Conservation (phyloP, 2,329 filamentous ascomycete species). For the Colletotrichum aenigma region DNA sequence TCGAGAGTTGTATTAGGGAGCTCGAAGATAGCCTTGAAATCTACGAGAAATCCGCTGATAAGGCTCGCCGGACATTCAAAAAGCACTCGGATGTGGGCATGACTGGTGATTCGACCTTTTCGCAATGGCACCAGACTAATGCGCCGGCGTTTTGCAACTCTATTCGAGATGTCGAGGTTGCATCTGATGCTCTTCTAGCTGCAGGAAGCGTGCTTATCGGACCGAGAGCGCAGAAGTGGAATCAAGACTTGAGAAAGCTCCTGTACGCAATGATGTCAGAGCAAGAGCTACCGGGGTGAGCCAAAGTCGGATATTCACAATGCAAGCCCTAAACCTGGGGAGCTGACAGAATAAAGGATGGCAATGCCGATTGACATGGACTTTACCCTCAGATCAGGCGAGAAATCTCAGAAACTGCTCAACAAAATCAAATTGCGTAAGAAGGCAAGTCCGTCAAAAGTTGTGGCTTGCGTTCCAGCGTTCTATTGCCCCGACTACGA, state of each 20-base stretch:
- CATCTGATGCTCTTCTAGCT: background rate
- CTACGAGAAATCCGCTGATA: background rate
- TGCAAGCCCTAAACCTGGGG: background rate
- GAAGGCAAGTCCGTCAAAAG: background rate
- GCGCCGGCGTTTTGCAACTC: background rate
- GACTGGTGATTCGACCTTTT: background rate
- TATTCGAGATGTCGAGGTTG: background rate
- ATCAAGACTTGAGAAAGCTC: background rate
- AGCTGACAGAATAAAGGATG: background rate
- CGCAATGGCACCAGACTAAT: background rate
- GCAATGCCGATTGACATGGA: background rate
- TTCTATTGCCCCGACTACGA: background rate
- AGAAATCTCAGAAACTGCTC: background rate
- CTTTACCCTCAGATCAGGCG: background rate
- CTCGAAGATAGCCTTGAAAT: background rate
- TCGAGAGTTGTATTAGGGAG: background rate
- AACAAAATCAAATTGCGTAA: background rate
- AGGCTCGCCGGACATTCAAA: background rate
- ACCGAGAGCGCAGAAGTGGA: background rate
- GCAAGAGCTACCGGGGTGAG: background rate
- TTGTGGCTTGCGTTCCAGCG: background rate
- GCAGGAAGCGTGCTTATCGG: background rate
- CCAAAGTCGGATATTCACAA: fast-evolving
- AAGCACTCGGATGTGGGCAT: background rate
- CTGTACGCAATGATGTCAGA: background rate